A percentile compares a stretch with the other conserved stretches of the same genome.
These are phyloP conservation scores for Exobasidium rhododendri DNA, from an alignment of 1,284 basidiomycete species.

Conservation along the genomic window DNA sequence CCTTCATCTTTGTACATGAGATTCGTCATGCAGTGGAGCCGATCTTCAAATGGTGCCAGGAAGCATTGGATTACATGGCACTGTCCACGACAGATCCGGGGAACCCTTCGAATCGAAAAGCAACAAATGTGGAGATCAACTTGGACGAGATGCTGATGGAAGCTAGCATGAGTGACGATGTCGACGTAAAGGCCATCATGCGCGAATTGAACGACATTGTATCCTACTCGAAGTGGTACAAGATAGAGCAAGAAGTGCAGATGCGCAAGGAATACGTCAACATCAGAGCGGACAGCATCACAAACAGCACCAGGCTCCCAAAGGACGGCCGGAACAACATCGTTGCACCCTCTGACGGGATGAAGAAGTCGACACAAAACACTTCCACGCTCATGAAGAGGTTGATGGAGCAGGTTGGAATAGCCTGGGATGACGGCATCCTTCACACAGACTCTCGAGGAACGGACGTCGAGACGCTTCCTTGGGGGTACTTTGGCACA, in stretches of 20 bases:
- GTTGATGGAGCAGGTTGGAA: background rate
- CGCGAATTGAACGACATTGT: background rate
- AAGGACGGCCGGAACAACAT: background rate
- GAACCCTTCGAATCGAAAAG: conserved; percentile 12
- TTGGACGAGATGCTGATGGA: conserved; percentile 12
- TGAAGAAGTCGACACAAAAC: background rate
- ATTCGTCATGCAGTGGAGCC: conserved; percentile 15
- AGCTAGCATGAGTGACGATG: background rate
- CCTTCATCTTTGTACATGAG: conserved; percentile 20
- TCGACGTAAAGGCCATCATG: background rate
- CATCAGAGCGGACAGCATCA: background rate
- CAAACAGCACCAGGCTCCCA: background rate
- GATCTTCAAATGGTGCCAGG: conserved; percentile 21
- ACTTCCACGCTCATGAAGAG: background rate
- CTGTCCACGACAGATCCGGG: conserved; percentile 16
- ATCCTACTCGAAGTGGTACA: background rate
- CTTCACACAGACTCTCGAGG: background rate
- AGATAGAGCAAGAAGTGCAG: conserved; percentile 2
- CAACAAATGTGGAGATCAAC: conserved; percentile 15
- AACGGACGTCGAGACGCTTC: background rate
- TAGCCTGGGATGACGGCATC: background rate
- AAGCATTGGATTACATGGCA: conserved; percentile 19
- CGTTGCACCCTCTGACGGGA: background rate
- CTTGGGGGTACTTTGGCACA: background rate
- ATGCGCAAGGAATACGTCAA: background rate